Base-by-base conservation (phyloP, 2,329 filamentous ascomycete genomes). In the Epichloe gansuensis region DNA sequence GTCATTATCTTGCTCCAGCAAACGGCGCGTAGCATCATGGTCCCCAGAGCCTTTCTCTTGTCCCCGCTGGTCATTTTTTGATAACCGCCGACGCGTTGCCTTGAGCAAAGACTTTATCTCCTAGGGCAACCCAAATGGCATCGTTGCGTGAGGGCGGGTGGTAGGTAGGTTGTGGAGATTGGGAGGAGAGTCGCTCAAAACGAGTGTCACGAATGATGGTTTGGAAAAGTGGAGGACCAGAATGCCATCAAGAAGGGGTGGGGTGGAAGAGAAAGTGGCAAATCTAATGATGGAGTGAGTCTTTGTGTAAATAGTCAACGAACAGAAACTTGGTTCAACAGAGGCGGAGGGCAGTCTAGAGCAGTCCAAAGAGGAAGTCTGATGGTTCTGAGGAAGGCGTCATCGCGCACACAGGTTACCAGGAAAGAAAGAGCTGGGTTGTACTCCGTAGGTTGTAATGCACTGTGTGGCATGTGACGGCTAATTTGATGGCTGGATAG, bases 111-210 rank as follows among this genome's bases (percentile, higher is more conserved):
- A 44, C 35, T 43, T 47, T 12, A 47, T 34, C 44, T 41, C 50
- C 43, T 46, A 52, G 50, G 23, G 9, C 38, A 25, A 46, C 17
- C 49, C 42, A 23, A 52, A 43, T 31, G 50, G 50, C 44, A 52
- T 52, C 12, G 37, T 52, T 42, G 37, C 13, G 7, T 47, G 42
- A n/a, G 7, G 42, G 7, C n/a, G 23, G 35, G 15, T 9, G 15
- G 15, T 6, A 17, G 42, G 34, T 15, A 17, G 42, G 34, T 15
- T 5, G 13, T 13, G 31, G 11, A 17, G 17, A 4, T 6, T 38
- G 6, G 31, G 12, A 37, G 28, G 13, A 15, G 11, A 44, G 6
- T 13, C n/a, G 35, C 17, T 23, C 23, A 13, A 35, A 43, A 39
- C 4, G 46, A 43, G 39, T 25, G 41, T 35, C 39, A 15, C 12